Percentiles rank a stretch among this genome's conserved stretches.
Conservation (phyloP, 495 filamentous ascomycete genomes). For the Penicillium cosmopolitanum region DNA sequence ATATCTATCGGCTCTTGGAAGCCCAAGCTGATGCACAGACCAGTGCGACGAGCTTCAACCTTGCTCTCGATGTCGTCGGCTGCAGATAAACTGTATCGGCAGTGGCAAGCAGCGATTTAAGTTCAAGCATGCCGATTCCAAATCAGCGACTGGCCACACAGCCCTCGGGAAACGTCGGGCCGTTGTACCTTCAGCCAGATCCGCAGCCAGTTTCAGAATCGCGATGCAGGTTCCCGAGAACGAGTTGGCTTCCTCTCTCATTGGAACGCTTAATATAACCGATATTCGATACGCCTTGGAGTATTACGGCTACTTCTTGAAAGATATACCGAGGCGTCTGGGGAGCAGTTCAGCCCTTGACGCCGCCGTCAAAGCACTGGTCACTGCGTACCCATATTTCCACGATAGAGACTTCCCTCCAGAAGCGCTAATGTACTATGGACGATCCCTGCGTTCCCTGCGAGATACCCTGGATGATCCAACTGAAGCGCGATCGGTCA, state of each 20-base stretch:
- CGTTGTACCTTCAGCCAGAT: not conserved
- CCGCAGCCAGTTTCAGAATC: not conserved
- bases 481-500: constrained; percentile 28
- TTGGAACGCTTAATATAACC: constrained; percentile 27
- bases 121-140: constrained; percentile 33
- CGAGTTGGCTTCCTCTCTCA: constrained; percentile 25
- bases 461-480: constrained; percentile 38
- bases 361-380: constrained; percentile 35
- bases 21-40: constrained; percentile 7
- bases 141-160: not conserved
- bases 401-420: constrained; percentile 20
- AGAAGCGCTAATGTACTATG: constrained; percentile 29
- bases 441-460: constrained; percentile 34
- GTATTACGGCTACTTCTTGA: constrained; percentile 40
- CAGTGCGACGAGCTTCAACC: constrained; percentile 43
- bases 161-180: not conserved
- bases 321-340: constrained; percentile 37
- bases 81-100: constrained; percentile 45
- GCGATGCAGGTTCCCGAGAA: constrained; percentile 19
- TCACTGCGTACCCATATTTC: constrained; percentile 30
- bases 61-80: constrained; percentile 45
- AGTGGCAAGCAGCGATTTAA: constrained; percentile 47
- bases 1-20: not conserved
- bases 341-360: constrained; percentile 41
- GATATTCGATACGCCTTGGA: constrained; percentile 40